Percentiles rank a stretch among this genome's conserved stretches.
Conservation (phyloP, 2,329 filamentous ascomycete species). For the Aulographum hederae region DNA sequence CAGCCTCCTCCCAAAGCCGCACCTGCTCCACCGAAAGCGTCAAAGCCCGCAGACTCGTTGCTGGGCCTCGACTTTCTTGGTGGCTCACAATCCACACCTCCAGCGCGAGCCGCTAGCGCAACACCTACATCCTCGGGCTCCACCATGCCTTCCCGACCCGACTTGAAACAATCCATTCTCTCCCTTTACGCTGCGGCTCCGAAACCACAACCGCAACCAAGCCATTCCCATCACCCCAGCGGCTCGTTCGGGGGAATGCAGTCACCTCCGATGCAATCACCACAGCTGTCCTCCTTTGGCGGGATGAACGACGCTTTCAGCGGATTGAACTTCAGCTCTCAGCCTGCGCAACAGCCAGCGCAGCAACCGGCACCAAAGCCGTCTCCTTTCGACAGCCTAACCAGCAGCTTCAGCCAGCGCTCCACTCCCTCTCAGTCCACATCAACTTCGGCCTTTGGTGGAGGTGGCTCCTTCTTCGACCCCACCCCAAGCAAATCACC, state of each 20-base stretch:
- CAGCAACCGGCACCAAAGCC: constrained; percentile 33
- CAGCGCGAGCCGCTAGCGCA: constrained; percentile 62
- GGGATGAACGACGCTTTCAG: constrained; percentile 30
- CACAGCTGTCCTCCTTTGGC: constrained; percentile 18
- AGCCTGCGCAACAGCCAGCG: constrained; percentile 25
- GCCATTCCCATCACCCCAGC: constrained; percentile 35
- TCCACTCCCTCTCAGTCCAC: constrained; percentile 23
- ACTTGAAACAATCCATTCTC: constrained; percentile 92
- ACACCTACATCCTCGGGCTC: constrained; percentile 42
- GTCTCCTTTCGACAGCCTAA: constrained; percentile 45
- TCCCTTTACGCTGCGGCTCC: constrained; percentile 80
- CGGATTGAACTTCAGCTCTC: constrained; percentile 55
- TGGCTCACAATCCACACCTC: constrained; percentile 47
- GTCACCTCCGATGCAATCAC: constrained; percentile 31
- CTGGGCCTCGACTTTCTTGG: constrained; percentile 88
- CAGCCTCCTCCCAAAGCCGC: constrained; percentile 48
- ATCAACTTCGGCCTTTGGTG: constrained; percentile 28
- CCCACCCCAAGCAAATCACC: constrained; percentile 38
- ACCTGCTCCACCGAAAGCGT: constrained; percentile 36
- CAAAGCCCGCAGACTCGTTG: constrained; percentile 67
- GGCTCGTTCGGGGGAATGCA: constrained; percentile 27
- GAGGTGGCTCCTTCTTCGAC: constrained; percentile 75
- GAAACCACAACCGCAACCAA: constrained; percentile 45
- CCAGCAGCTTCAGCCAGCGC: constrained; percentile 24
- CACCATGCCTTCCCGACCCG: constrained; percentile 55